phyloP scores from a whole-genome alignment of 73 alveolate genomes.

The Paraurostyla sp. region DNA sequence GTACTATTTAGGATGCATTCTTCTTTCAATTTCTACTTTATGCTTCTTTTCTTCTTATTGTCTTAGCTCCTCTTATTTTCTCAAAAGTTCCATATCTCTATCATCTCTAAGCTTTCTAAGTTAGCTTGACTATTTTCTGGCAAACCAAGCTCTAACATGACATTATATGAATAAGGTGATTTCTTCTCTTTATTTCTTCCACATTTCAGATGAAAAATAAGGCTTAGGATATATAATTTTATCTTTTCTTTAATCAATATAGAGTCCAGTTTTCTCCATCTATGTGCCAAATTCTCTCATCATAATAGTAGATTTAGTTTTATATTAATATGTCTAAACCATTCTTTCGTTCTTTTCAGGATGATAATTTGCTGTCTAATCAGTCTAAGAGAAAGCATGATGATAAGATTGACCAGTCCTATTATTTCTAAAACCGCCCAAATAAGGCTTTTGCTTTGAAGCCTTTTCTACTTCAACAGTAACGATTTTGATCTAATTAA shows the following conservation, averaged over 20 bases:
- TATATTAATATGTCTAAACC: constrained; percentile 97
- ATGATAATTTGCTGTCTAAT: constrained; percentile 79
- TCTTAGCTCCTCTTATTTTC: constrained; percentile 94
- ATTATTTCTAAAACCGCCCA: constrained; percentile 95
- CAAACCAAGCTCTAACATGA: constrained; percentile 86
- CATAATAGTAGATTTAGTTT: constrained; percentile 96
- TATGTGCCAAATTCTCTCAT: constrained; percentile 99
- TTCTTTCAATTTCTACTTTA: constrained; percentile 98
- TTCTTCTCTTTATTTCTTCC: constrained; percentile 95
- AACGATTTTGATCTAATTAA: constrained; percentile 66
- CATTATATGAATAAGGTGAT: constrained; percentile 94
- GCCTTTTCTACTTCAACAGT: constrained; percentile 85
- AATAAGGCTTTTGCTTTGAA: constrained; percentile 84
- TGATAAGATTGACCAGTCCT: constrained; percentile 84
- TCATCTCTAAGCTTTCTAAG: constrained; percentile 85
- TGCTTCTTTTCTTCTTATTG: constrained; percentile 97
- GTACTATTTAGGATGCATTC: constrained; percentile 98
- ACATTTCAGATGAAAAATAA: constrained; percentile 94
- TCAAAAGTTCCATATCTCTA: constrained; percentile 86
- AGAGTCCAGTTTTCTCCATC: constrained; percentile 97
- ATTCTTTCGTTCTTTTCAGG: constrained; percentile 80
- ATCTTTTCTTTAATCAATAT: constrained; percentile 90
- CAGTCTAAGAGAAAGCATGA: constrained; percentile 93
- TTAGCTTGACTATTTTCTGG: constrained; percentile 74
- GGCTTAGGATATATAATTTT: constrained; percentile 86